Conservation (phyloP, 257 asterid genomes). For the Phtheirospermum japonicum region DNA sequence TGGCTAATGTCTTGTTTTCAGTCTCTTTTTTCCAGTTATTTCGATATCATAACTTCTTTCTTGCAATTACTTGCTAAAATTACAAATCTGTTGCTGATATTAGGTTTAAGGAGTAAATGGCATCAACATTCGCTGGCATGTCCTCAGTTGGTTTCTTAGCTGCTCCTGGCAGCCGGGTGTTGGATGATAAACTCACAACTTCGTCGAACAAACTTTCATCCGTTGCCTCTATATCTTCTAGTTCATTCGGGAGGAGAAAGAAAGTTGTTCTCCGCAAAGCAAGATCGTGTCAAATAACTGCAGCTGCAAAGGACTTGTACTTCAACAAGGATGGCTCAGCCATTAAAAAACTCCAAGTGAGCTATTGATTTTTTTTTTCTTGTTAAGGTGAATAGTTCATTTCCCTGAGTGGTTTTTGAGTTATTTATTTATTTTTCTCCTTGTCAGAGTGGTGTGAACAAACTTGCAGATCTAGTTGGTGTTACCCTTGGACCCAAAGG, state of each 20-base stretch:
- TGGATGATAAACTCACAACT: slow-evolving; percentile 48
- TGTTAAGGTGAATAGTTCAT: background rate
- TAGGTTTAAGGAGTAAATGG: slow-evolving; percentile 59
- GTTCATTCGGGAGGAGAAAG: slow-evolving; percentile 55
- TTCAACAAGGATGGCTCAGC: slow-evolving; percentile 98
- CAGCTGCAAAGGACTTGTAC: slow-evolving; percentile 83
- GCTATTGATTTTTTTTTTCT: background rate
- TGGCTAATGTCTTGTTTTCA: background rate
- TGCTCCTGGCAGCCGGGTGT: slow-evolving; percentile 51
- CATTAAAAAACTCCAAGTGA: slow-evolving; percentile 75
- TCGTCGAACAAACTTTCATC: slow-evolving; percentile 65
- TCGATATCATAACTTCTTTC: background rate
- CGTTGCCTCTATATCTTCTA: slow-evolving; percentile 56
- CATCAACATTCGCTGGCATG: slow-evolving; percentile 69
- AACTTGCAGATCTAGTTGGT: slow-evolving; percentile 91
- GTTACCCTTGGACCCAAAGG: slow-evolving; percentile 98
- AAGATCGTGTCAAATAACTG: slow-evolving; percentile 51
- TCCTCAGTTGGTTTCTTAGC: slow-evolving; percentile 53
- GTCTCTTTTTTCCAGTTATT: background rate
- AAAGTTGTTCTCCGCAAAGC: slow-evolving; percentile 40
- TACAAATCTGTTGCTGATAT: slow-evolving; percentile 11
- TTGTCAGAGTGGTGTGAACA: slow-evolving; percentile 79
- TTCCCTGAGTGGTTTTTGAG: no score
- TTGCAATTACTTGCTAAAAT: no score
- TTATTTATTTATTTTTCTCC: no score